Evolutionary conservation across 208 protist genomes (phyloP).

Genomic region (Crithidia expoeki): DNA sequence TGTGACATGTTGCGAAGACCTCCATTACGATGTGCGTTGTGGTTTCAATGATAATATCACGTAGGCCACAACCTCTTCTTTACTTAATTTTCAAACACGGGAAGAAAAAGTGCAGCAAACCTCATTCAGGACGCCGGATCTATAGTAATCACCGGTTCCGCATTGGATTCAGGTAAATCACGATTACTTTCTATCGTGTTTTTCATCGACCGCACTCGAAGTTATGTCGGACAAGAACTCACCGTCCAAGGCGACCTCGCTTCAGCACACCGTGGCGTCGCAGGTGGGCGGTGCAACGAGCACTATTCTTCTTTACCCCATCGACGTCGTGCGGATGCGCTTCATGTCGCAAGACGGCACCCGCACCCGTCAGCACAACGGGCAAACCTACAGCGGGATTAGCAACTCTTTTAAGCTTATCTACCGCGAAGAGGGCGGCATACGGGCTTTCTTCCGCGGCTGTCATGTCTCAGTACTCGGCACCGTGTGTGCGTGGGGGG

Average conservation of each 20-base stretch:
- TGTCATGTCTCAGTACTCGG: slow-evolving; percentile 70
- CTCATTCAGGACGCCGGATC: no score
- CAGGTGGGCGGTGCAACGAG: slow-evolving; percentile 60
- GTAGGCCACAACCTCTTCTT: no score
- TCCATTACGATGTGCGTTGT: no score
- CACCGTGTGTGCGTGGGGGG: slow-evolving; percentile 69
- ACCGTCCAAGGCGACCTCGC: slow-evolving; percentile 17
- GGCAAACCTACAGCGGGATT: slow-evolving; percentile 63
- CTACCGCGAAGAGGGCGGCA: slow-evolving; percentile 54
- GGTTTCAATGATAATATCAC: no score
- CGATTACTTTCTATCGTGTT: no score
- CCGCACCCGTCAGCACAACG: slow-evolving; percentile 70
- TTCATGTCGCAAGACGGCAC: slow-evolving; percentile 90
- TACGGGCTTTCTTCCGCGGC: slow-evolving; percentile 68
- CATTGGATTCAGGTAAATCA: no score
- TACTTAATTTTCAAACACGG: no score
- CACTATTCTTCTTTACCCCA: slow-evolving; percentile 79
- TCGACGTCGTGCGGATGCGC: slow-evolving; percentile 89
- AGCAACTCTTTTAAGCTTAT: slow-evolving; percentile 38
- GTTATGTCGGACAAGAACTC: slow-evolving; percentile 17
- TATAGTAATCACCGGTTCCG: no score
- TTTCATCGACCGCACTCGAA: no score
- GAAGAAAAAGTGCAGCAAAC: no score
- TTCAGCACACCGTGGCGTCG: slow-evolving; percentile 69
- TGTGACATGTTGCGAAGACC: no score